Evolutionary conservation across 805 yeast genomes (phyloP).

Genomic region (Clavispora phyllophila): DNA sequence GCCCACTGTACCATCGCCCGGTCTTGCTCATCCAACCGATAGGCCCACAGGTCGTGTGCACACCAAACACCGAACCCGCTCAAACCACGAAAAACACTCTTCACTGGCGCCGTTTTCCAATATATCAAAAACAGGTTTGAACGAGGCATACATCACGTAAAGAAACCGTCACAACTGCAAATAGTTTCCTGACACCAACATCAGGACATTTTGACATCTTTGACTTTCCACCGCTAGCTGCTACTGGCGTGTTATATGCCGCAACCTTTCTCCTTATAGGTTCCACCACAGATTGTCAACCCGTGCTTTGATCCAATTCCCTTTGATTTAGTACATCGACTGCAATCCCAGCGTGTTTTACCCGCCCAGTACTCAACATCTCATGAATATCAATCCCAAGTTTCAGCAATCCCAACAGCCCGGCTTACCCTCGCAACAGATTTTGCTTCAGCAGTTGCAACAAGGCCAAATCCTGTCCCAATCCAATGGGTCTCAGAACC

Average conservation of each 20-base stretch:
- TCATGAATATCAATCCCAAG: constrained; percentile 19
- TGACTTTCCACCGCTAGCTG: neutral
- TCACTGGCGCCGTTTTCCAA: neutral
- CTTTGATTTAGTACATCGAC: neutral
- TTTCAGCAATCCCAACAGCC: constrained; percentile 21
- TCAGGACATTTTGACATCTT: neutral
- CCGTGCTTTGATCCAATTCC: neutral
- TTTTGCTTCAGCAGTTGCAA: constrained; percentile 38
- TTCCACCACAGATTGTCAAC: neutral
- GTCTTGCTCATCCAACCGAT: neutral
- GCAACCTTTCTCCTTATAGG: neutral
- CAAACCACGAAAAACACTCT: neutral
- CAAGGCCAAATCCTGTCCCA: constrained; percentile 25
- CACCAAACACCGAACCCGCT: constrained; percentile 1
- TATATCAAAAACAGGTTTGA: neutral
- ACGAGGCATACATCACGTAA: neutral
- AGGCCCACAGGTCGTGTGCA: neutral
- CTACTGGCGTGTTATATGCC: neutral
- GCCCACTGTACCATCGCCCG: too few relatives aligned
- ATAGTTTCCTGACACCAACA: neutral
- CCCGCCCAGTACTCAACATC: neutral
- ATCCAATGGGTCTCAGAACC: constrained; percentile 16
- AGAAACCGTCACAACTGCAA: neutral
- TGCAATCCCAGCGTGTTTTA: neutral
- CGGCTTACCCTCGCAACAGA: constrained; percentile 39